Evolutionary conservation across 2,329 filamentous ascomycete genomes (phyloP), one percentile per base, ranked within the genome.

Genomic region (Ceratocystis alfenasii): DNA sequence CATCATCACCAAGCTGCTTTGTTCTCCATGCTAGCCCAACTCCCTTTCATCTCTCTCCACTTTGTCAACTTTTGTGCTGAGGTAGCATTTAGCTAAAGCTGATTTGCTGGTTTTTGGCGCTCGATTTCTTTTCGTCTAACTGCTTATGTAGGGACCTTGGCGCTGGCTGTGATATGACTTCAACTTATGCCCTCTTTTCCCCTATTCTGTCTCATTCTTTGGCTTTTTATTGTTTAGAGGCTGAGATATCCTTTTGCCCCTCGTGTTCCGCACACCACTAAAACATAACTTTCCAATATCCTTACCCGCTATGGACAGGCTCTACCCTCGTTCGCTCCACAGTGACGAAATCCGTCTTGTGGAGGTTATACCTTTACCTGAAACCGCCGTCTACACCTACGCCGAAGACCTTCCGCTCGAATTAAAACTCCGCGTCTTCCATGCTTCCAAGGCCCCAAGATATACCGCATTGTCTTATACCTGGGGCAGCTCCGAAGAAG

Each of bases 391-490:
- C 5, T 20, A 17, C 25, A 46, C 12, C 22, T 62, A 66, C 20
- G n/a, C 60, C 36, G 63, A 63, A 44, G 63, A 67, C 10, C 50
- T 36, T 7, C 53, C 64, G 6, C 53, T 68, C 12, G 60, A 59
- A 17, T 36, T 68, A 22, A 66, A 22, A 5, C 67, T 68, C 30
- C 64, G 63, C 33, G 57, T 62, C 22, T 66, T 68, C 59, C 66
- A 41, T 50, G 44, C 46, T 8, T 68, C 62, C 8, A 63, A 65
- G 33, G 64, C 64, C 28, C 65, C 67, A 57, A 33, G 48, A 5
- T 73, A 73, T 25, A 66, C 64, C 10, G 71, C 72, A 5, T 55
- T 74, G 0, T 73, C 71, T 2, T 74, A 74, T 25, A 70, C 71
- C 1, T 73, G 72, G 71, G 72, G 71, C 1, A 71, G 69, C 25